These are phyloP conservation scores for Aegilops tauschii DNA, from an alignment of 176 grass and related monocot genomes.

Conservation along the genomic window DNA sequence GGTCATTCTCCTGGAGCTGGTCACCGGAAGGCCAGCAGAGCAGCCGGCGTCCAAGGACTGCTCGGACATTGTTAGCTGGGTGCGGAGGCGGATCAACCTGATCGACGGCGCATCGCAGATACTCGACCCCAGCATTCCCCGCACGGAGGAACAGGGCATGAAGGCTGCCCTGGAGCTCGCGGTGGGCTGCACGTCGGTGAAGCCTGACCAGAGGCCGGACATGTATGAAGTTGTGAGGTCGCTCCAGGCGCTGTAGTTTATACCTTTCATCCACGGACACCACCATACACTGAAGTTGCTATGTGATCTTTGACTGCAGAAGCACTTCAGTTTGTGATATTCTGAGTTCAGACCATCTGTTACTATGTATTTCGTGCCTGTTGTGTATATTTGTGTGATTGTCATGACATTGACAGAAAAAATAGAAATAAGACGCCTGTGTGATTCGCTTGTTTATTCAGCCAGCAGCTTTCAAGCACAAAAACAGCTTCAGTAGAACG, in stretches of 20 bases:
- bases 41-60: slow-evolving; percentile 44
- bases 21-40: slow-evolving; percentile 62
- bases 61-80: slow-evolving; percentile 60
- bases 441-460: neutral
- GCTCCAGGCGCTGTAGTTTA: slow-evolving; percentile 27
- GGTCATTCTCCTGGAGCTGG: slow-evolving; percentile 69
- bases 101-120: slow-evolving; percentile 39
- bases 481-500: neutral
- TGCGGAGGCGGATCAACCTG: slow-evolving; percentile 63
- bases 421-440: neutral
- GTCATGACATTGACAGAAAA: neutral
- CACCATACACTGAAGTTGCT: neutral
- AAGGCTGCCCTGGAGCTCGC: slow-evolving; percentile 55
- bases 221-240: slow-evolving; percentile 52
- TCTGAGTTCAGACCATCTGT: neutral
- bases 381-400: slow-evolving; percentile 10
- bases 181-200: slow-evolving; percentile 58
- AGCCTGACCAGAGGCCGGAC: slow-evolving; percentile 61
- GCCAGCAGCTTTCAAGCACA: neutral
- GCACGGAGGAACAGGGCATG: slow-evolving; percentile 41
- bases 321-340: neutral
- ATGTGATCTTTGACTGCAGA: neutral
- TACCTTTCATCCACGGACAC: neutral
- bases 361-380: neutral
- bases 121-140: slow-evolving; percentile 45